Percentiles rank a stretch among this genome's conserved stretches.
Evolutionary conservation across 345 rosid genomes (phyloP).

Genomic region (Brassica nigra): DNA sequence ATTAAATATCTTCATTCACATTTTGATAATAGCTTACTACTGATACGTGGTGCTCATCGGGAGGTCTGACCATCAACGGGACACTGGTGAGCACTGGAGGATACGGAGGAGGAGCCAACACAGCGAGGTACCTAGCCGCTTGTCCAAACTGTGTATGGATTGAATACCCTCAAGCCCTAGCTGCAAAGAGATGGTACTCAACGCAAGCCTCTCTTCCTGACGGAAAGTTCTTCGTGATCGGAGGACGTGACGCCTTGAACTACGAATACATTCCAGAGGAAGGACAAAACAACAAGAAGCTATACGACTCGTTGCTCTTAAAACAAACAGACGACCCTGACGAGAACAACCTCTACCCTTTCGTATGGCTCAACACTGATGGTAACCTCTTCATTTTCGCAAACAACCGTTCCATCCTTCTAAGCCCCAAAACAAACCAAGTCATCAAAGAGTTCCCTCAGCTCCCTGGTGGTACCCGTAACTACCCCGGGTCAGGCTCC

Average conservation of each 20-base stretch:
- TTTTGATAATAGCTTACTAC: conserved; percentile 51
- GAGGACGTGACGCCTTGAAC: conserved; percentile 72
- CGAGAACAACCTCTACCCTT: conserved; percentile 89
- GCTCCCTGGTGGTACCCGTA: conserved; percentile 76
- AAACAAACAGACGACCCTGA: conserved; percentile 52
- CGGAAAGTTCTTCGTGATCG: conserved; percentile 70
- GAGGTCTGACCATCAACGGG: conserved; percentile 71
- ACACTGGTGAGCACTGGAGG: conserved; percentile 82
- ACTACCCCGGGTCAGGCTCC: conserved; percentile 72
- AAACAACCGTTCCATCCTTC: conserved; percentile 68
- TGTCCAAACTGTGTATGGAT: conserved; percentile 58
- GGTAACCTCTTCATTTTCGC: conserved; percentile 84
- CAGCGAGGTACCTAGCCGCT: conserved; percentile 54
- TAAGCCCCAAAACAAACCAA: conserved; percentile 49
- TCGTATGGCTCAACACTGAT: conserved; percentile 72
- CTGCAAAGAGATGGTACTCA: conserved; percentile 77
- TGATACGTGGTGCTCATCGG: conserved; percentile 98
- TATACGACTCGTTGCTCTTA: conserved; percentile 51
- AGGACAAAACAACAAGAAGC: conserved; percentile 48
- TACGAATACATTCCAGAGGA: conserved; percentile 75
- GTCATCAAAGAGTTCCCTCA: conserved; percentile 64
- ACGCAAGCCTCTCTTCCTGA: conserved; percentile 78
- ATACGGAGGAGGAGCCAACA: conserved; percentile 59
- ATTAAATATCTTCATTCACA: conserved; percentile 15
- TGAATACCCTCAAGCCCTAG: conserved; percentile 71